Conservation (phyloP, 345 rosid genomes). For the Carallia pectinifolia region DNA sequence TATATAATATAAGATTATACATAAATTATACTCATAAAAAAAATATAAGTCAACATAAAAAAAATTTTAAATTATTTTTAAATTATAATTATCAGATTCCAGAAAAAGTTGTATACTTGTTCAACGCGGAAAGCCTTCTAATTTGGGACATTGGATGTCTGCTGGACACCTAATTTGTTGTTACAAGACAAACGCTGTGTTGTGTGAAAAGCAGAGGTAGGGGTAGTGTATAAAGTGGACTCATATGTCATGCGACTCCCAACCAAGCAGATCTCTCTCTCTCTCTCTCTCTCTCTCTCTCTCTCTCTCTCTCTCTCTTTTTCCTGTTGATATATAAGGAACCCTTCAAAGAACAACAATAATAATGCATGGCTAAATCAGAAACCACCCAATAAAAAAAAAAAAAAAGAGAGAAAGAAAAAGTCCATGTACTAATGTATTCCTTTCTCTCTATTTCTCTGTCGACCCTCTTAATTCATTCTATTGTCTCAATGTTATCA, state of each 20-base stretch:
- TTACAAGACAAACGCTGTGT: background rate
- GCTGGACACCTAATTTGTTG: background rate
- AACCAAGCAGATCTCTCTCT: constrained; percentile 2
- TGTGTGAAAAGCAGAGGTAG: constrained; percentile 33
- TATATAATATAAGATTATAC: too few species aligned
- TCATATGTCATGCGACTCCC: constrained; percentile 30
- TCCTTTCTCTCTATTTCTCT: background rate
- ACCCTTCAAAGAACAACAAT: constrained; percentile 16
- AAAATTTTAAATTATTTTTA: too few species aligned
- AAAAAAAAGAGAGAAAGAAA: background rate
- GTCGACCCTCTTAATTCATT: constrained; percentile 4
- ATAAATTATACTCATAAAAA: too few species aligned
- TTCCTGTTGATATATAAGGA: constrained; percentile 25
- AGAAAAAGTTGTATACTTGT: background rate
- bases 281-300: background rate
- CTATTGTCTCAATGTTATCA: background rate
- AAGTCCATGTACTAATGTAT: background rate
- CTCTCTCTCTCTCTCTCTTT: background rate
- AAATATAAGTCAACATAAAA: too few species aligned
- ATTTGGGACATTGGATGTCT: constrained; percentile 5
- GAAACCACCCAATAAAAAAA: background rate
- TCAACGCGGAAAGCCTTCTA: background rate
- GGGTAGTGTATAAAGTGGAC: constrained; percentile 47
- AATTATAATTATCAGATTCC: too few species aligned
- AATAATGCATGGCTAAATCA: constrained; percentile 37